Percentiles rank a stretch among this genome's conserved stretches.
Conservation (phyloP, 192 early-diverging fungal species). For the Podochytrium sp. region DNA sequence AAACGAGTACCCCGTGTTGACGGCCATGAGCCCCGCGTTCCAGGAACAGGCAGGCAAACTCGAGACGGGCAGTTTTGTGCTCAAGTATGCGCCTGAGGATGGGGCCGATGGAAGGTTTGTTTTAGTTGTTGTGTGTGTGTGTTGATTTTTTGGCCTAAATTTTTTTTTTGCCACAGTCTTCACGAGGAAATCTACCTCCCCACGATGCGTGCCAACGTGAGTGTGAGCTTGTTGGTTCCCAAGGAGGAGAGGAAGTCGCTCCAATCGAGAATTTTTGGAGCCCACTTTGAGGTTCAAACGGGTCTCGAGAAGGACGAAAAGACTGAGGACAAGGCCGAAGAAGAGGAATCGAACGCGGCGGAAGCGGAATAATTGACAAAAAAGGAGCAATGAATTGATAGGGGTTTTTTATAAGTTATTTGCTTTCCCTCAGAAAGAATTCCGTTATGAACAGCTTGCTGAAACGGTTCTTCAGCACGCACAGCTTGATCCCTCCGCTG, state of each 20-base stretch:
- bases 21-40: conserved; percentile 29
- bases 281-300: conserved; percentile 7
- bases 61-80: conserved; percentile 47
- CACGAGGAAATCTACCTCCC: conserved; percentile 43
- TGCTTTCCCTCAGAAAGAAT: too few species aligned
- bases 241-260: conserved; percentile 48
- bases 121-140: conserved; percentile 4
- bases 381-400: neutral
- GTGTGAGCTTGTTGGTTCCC: conserved; percentile 52
- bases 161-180: conserved; percentile 24
- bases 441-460: too few species aligned
- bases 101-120: conserved; percentile 35
- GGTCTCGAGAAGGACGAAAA: conserved; percentile 19
- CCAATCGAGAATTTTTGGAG: conserved; percentile 2
- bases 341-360: neutral
- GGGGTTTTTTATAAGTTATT: too few species aligned
- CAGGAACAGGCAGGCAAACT: conserved; percentile 24
- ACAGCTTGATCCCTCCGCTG: conserved; percentile 49
- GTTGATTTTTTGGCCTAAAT: conserved; percentile 6
- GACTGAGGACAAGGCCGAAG: neutral
- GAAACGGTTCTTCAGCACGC: conserved; percentile 48
- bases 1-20: conserved; percentile 48
- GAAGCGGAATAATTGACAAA: neutral
- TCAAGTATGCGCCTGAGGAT: conserved; percentile 48
- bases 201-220: conserved; percentile 54